A percentile compares a stretch with the other conserved stretches of the same genome.
Evolutionary conservation across 768 basidiomycete genomes (phyloP).

Genomic region (Tricholoma matsutake): DNA sequence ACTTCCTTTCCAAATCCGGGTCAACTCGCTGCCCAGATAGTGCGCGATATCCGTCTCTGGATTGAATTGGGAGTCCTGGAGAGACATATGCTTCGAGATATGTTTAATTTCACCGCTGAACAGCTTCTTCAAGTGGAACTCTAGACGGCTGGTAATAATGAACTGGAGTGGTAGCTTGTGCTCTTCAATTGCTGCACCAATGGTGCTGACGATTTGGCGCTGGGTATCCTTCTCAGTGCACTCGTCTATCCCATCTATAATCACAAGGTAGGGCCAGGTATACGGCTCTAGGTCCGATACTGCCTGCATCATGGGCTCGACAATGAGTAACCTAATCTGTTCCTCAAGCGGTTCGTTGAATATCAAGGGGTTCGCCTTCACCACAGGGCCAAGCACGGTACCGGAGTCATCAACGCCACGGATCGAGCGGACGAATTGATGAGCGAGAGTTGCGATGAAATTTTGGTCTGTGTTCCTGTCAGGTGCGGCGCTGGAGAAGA

Average conservation of each 20-base stretch:
- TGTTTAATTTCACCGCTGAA: background rate
- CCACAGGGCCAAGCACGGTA: background rate
- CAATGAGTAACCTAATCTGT: background rate
- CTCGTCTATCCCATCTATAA: background rate
- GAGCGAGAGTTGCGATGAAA: background rate
- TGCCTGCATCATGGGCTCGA: background rate
- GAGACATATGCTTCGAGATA: background rate
- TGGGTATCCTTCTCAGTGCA: background rate
- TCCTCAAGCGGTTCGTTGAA: background rate
- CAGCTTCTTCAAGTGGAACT: background rate
- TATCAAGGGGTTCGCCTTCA: background rate
- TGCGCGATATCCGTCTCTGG: background rate
- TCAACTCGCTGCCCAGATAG: background rate
- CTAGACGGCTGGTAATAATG: background rate
- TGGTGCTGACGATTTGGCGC: background rate
- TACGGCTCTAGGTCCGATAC: background rate
- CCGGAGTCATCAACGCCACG: too few species aligned
- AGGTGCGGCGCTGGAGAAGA: background rate
- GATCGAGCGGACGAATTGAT: background rate
- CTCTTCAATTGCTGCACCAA: background rate
- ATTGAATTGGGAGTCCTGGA: background rate
- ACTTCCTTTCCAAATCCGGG: background rate
- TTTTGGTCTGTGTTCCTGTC: background rate
- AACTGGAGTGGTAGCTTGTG: background rate
- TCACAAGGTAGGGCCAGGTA: background rate